phyloP scores from a whole-genome alignment of 345 rosid genomes.

The Camelina neglecta region DNA sequence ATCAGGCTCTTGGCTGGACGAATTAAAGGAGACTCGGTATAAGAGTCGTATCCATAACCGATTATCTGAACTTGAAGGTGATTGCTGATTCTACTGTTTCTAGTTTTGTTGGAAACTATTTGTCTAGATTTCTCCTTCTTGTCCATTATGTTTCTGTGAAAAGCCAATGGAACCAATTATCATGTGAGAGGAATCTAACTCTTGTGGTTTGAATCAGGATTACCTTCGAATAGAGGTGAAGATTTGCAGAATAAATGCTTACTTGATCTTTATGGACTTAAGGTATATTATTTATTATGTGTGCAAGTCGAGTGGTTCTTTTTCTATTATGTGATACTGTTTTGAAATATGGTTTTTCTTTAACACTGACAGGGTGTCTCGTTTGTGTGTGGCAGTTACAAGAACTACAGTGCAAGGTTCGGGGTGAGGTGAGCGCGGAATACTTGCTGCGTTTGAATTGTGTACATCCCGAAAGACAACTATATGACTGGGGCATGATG shows the following conservation, averaged over 20 bases:
- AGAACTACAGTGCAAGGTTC: constrained; percentile 75
- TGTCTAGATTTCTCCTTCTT: too few species aligned
- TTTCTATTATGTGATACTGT: not conserved
- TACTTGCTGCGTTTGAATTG: constrained; percentile 77
- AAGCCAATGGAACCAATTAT: too few species aligned
- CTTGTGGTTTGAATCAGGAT: constrained; percentile 53
- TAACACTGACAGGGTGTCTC: constrained; percentile 12
- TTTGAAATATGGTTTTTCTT: constrained; percentile 3
- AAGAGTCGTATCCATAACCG: constrained; percentile 65
- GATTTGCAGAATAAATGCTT: constrained; percentile 86
- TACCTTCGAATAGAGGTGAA: constrained; percentile 84
- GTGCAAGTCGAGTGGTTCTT: not conserved
- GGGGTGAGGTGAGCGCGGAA: constrained; percentile 75
- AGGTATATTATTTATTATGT: constrained; percentile 56
- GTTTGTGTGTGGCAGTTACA: constrained; percentile 58
- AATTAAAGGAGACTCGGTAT: constrained; percentile 55
- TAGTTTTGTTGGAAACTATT: not conserved
- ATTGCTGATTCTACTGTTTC: not conserved
- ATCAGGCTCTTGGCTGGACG: constrained; percentile 56
- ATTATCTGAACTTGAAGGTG: constrained; percentile 80
- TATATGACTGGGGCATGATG: constrained; percentile 97
- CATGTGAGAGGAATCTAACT: not conserved
- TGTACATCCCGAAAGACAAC: constrained; percentile 62
- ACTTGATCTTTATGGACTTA: constrained; percentile 84
- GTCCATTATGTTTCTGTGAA: too few species aligned